Evolutionary conservation across 2,329 filamentous ascomycete species (phyloP).

Genomic region (Penicillium sclerotigenum): DNA sequence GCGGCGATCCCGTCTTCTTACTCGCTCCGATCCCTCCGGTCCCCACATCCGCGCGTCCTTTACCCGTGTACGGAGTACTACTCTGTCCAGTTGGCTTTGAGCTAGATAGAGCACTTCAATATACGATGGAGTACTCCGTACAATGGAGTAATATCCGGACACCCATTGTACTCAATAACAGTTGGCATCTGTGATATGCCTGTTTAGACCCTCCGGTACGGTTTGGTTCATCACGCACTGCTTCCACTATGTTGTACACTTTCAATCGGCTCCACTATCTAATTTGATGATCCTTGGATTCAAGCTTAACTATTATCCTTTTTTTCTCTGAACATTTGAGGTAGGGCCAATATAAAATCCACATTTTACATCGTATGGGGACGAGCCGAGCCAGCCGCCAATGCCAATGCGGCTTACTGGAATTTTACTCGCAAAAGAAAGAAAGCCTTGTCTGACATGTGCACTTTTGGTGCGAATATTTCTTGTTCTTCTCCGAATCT

Average conservation of each 20-base stretch:
- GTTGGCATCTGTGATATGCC: neutral
- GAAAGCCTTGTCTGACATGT: neutral
- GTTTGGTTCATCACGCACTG: neutral
- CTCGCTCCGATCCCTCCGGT: conserved; percentile 9
- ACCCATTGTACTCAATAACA: neutral
- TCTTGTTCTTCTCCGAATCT: neutral
- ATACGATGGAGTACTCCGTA: too few species aligned
- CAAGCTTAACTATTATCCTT: neutral
- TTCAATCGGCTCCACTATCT: neutral
- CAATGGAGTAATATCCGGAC: neutral
- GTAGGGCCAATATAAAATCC: neutral
- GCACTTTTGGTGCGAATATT: neutral
- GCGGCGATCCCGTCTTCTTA: conserved; percentile 3
- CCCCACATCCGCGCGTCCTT: conserved; percentile 26
- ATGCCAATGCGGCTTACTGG: neutral
- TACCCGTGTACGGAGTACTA: neutral
- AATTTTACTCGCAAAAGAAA: neutral
- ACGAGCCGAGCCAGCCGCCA: neutral
- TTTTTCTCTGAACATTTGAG: neutral
- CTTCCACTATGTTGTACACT: neutral
- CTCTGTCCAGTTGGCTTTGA: neutral
- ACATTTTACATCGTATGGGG: neutral
- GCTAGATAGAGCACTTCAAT: too few species aligned
- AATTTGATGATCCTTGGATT: neutral
- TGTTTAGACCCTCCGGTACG: neutral